phyloP scores from a whole-genome alignment of 2,329 filamentous ascomycete species.

The Phoma sp. region DNA sequence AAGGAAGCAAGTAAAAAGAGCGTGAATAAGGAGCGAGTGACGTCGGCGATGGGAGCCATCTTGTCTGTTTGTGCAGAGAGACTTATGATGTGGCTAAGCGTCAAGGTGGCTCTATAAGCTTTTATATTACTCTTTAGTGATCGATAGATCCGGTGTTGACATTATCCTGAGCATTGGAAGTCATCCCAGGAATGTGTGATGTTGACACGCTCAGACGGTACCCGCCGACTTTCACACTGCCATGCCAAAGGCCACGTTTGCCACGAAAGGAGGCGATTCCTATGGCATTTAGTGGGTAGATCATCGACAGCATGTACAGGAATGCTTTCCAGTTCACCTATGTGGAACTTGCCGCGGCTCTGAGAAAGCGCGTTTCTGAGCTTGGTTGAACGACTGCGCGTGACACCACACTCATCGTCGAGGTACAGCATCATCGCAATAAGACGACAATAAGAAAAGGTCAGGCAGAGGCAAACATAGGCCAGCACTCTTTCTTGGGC shows the following conservation, averaged over 20 bases:
- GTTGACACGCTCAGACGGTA: no score
- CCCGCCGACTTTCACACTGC: no score
- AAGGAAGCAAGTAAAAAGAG: neutral
- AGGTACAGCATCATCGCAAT: no score
- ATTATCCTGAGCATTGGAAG: neutral
- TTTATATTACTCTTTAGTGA: neutral
- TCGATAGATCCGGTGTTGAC: neutral
- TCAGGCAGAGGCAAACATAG: no score
- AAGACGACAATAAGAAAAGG: no score
- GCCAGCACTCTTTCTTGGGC: no score
- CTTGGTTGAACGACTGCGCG: no score
- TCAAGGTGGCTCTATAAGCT: neutral
- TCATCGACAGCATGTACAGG: neutral
- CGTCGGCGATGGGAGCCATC: neutral
- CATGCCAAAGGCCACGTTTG: no score
- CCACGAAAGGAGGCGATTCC: no score
- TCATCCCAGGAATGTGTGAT: neutral
- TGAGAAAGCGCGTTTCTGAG: no score
- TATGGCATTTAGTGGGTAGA: neutral
- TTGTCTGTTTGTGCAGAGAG: neutral
- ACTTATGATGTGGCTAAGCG: neutral
- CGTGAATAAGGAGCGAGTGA: neutral
- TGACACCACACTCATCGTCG: no score
- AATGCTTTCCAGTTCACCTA: neutral
- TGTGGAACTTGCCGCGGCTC: neutral